Evolutionary conservation across 1,284 basidiomycete species (phyloP).

Genomic region (Caloboletus firmus): DNA sequence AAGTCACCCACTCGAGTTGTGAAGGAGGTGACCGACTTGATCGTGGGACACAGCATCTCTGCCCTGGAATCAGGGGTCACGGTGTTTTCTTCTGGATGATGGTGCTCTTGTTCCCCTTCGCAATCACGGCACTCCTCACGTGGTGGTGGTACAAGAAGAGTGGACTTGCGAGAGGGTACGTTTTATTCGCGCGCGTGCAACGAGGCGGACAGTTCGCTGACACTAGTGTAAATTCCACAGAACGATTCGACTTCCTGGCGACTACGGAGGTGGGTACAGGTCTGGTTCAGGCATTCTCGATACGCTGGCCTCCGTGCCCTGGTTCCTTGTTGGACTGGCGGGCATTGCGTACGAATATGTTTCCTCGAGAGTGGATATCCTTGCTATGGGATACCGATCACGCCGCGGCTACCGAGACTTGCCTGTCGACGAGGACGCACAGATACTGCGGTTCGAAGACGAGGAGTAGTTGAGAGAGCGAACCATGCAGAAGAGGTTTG

Average conservation of each 20-base stretch:
- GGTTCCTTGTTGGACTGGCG: conserved; percentile 78
- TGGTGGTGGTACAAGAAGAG: conserved; percentile 79
- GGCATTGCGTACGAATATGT: conserved; percentile 74
- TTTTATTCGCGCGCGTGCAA: not conserved
- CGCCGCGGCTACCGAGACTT: conserved; percentile 78
- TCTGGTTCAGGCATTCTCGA: conserved; percentile 54
- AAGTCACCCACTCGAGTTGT: conserved; percentile 85
- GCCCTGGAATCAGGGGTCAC: conserved; percentile 75
- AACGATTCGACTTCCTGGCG: conserved; percentile 72
- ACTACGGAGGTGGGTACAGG: conserved; percentile 38
- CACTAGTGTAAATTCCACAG: conserved; percentile 38
- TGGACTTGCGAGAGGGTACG: conserved; percentile 71
- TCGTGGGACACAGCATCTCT: conserved; percentile 67
- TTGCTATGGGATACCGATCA: conserved; percentile 44
- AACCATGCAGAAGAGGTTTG: not conserved
- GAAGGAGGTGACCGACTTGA: conserved; percentile 75
- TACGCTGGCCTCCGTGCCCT: conserved; percentile 82
- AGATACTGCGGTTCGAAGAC: conserved; percentile 78
- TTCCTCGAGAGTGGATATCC: conserved; percentile 45
- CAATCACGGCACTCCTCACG: conserved; percentile 68
- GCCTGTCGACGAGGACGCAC: conserved; percentile 87
- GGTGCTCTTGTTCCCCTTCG: conserved; percentile 72
- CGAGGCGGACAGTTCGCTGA: conserved; percentile 7
- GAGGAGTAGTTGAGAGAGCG: conserved; percentile 49
- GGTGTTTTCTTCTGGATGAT: conserved; percentile 81